Base-by-base conservation (phyloP, 2,329 filamentous ascomycete species). In the Talaromyces atroroseus region DNA sequence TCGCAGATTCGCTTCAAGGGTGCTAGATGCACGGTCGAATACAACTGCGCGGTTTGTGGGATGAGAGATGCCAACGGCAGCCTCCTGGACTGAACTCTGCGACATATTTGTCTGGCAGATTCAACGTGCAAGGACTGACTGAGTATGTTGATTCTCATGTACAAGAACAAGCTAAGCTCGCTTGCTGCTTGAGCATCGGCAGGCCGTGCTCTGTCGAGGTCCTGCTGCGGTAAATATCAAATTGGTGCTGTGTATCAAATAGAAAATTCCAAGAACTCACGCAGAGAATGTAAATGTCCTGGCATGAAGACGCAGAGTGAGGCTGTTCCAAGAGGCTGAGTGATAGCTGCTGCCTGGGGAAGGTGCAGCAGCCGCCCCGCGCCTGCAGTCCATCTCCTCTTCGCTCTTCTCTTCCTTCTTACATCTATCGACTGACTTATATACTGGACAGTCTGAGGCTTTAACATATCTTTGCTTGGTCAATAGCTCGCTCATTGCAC, bases 1-100 rank as follows among this genome's bases (percentile, higher is more conserved):
- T 40, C 57, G 56, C 34, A 38, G 47, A 16, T 58, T 58, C 3
- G 42, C 32, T n/a, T 42, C 49, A 8, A 49, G 10, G 16, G 32
- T 42, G 36, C 40, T 34, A 1, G 45, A 26, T 20, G 14, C 20
- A 21, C 34, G 34, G 1, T 20, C 6, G 7, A 24, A 16, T n/a
- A 42, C 18, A 8, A 36, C 23, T 8, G 23, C 20, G 23, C 12
- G 23, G 18, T 29, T 48, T 20, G 26, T 23, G 26, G 23, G 45
- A 49, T 8, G 18, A 8, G 14, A 21, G n/a, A 8, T 36, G 49
- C 38, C n/a, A 18, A 6, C 24, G 42, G 21, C 1, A 34, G 29
- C 42, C 32, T 48, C 21, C 24, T 54, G 52, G 16, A 32, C 4
- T 11, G 52, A 48, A 7, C 1, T 14, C n/a, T 54, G 23, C 44